Percentiles rank a stretch among this genome's conserved stretches.
Conservation (phyloP, 2,329 filamentous ascomycete species). For the Xylaria sp. region DNA sequence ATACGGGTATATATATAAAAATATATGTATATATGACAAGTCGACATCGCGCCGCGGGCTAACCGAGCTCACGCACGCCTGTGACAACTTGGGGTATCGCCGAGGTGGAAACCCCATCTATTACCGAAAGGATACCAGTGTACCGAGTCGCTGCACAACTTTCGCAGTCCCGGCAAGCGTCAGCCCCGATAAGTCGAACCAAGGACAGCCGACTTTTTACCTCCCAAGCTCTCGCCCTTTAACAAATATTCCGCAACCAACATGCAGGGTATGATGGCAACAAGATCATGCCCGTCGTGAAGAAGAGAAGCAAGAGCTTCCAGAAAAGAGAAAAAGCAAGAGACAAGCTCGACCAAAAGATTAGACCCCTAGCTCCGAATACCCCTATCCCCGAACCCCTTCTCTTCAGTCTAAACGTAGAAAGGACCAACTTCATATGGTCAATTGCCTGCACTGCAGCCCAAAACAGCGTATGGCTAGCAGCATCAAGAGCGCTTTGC, state of each 20-base stretch:
- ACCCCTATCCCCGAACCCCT: conserved; percentile 9
- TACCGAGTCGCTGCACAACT: not conserved
- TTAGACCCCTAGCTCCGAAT: conserved; percentile 23
- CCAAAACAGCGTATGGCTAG: not conserved
- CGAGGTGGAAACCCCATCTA: not conserved
- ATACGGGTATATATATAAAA: conserved; percentile 8
- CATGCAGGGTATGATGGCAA: conserved; percentile 26
- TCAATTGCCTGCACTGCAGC: not conserved
- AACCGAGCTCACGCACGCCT: not conserved
- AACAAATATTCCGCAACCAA: conserved; percentile 13
- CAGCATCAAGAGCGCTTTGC: not conserved
- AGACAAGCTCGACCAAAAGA: conserved; percentile 7
- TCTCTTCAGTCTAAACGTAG: conserved; percentile 27
- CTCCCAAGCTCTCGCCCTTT: conserved; percentile 11
- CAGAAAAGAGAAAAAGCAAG: conserved; percentile 8
- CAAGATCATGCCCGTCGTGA: conserved; percentile 39
- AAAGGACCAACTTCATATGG: conserved; percentile 2
- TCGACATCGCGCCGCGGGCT: conserved; percentile 1
- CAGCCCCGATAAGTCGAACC: not conserved
- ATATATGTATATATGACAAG: conserved; percentile 23
- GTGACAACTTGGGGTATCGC: not conserved
- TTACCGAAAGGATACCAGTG: not conserved
- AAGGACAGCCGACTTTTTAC: not conserved
- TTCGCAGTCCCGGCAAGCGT: not conserved
- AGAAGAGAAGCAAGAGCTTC: conserved; percentile 31